Percentiles rank a stretch among this genome's conserved stretches.
Conservation (phyloP, 805 yeast species). For the Blastobotrys americana region DNA sequence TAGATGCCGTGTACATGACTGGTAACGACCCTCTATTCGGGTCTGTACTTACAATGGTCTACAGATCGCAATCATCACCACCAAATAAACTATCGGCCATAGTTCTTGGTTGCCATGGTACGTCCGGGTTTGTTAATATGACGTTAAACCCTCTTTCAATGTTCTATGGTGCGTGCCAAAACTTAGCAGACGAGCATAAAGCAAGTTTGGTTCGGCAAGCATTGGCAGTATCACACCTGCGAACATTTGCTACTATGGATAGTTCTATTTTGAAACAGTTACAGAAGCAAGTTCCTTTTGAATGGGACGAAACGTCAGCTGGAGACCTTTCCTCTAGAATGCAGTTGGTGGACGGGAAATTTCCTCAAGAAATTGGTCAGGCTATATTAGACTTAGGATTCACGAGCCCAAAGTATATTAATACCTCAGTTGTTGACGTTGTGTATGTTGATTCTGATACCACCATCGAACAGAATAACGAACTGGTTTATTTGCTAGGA, state of each 20-base stretch:
- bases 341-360: conserved; percentile 43
- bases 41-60: conserved; percentile 29
- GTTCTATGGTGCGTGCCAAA: conserved; percentile 73
- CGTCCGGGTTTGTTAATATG: conserved; percentile 49
- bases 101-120: conserved; percentile 46
- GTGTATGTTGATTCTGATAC: conserved; percentile 52
- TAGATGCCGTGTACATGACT: conserved; percentile 33
- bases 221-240: conserved; percentile 64
- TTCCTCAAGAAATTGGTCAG: conserved; percentile 53
- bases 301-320: conserved; percentile 78
- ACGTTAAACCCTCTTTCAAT: conserved; percentile 54
- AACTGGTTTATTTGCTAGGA: conserved; percentile 68
- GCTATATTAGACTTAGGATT: conserved; percentile 52
- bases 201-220: conserved; percentile 61
- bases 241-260: conserved; percentile 56
- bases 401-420: conserved; percentile 41
- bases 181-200: conserved; percentile 44
- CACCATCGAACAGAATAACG: conserved; percentile 61
- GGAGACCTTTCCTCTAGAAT: conserved; percentile 70
- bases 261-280: conserved; percentile 19
- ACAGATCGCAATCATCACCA: conserved; percentile 20
- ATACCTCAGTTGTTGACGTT: conserved; percentile 62
- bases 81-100: conserved; percentile 24
- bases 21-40: conserved; percentile 32
- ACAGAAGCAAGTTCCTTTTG: conserved; percentile 21